Evolutionary conservation across 1,139 yeast genomes (phyloP), one percentile per base, ranked within the genome.

Genomic region (Trichomonascaceae sp.): DNA sequence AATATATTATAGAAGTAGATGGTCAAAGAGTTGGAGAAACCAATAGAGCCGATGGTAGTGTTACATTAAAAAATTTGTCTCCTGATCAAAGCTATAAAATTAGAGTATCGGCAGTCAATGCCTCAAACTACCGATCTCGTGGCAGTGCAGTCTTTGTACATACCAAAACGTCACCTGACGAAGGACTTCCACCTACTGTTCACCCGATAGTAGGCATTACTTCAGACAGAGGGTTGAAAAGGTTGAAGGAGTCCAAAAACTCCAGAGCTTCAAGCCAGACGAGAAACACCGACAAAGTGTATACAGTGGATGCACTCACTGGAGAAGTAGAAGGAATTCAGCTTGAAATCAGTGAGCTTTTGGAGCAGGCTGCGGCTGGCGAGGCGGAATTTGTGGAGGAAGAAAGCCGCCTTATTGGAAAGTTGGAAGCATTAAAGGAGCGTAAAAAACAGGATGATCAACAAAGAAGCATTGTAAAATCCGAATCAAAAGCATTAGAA

Each of bases 21-120:
- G 83, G 82, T 15, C 66, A 70, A 39, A 75, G 72, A 60, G 70
- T 69, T 2, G 75, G 74, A 19, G 73, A 71, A 51, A 67, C 70
- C 43, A 74, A 70, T 44, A 62, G 71, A 19, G 58, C 66, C 13
- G 73, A 70, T 47, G 61, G 71, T 1, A 61, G 66, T 19, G 68
- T 71, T 15, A 64, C 70, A 17, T 64, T 84, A 39, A 71, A 74
- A 12, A 76, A 77, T 3, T 66, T 84, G 52, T 59, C 65, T 13
- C 76, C 83, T 0, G 76, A 76, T 51, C 72, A 74, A 12, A 74
- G 74, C 56, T 83, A 83, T 66, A 79, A 79, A 57, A 66, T 84
- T 10, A 84, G 82, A 57, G 72, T 83, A 17, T 74, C 82, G 17
- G 81, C 86, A 0, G 79, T 82, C 45, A 67, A 70, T 55, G 62